Evolutionary conservation across 106 monocot species (phyloP).

Genomic region (Triglochin maritima): DNA sequence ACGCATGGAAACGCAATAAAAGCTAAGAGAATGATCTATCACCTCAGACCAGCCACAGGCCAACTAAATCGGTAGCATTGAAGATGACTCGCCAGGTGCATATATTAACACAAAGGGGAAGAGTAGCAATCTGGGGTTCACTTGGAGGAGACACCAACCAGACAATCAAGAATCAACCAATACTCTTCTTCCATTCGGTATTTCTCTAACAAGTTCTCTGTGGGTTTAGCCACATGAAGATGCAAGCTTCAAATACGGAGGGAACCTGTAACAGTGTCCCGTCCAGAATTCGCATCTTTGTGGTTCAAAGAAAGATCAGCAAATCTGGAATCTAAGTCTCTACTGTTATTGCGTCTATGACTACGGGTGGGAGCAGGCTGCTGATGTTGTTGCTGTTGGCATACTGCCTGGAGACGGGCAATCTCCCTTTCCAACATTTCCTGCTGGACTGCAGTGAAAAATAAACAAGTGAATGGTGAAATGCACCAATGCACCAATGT

Average conservation of each 20-base stretch:
- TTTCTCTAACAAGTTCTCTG: not conserved
- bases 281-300: constrained; percentile 40
- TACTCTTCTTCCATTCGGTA: not conserved
- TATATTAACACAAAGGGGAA: constrained; percentile 7
- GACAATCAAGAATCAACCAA: no score
- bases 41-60: constrained; percentile 13
- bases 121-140: not conserved
- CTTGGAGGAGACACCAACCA: not conserved
- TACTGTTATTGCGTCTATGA: constrained; percentile 54
- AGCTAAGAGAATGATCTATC: constrained; percentile 13
- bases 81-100: constrained; percentile 16
- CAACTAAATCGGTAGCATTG: not conserved
- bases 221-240: not conserved
- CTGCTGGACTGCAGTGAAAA: constrained; percentile 59
- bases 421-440: constrained; percentile 90
- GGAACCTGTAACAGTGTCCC: constrained; percentile 24
- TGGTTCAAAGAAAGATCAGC: constrained; percentile 59
- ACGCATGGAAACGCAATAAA: not conserved
- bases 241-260: constrained; percentile 27
- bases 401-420: constrained; percentile 48
- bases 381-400: no score
- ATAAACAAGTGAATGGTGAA: not conserved
- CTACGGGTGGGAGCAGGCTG: constrained; percentile 28
- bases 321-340: constrained; percentile 66
- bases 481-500: not conserved